Base-by-base conservation (phyloP, 257 asterid genomes). In the Agastache rugosa region DNA sequence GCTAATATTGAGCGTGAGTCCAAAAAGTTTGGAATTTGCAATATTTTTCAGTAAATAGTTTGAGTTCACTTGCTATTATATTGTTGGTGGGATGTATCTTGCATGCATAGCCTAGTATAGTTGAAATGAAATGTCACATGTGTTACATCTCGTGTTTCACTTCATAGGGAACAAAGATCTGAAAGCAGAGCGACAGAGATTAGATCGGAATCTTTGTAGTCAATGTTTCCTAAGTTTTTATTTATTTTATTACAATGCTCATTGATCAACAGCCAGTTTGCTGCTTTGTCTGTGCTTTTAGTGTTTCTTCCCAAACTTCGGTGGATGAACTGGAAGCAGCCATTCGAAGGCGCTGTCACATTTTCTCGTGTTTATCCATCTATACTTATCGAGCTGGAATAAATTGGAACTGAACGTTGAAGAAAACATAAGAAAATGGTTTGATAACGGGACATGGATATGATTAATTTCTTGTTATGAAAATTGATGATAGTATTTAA, bases 151-250 rank as follows among this genome's bases (percentile, higher is more conserved):
- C 74, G 25, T 19, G 37, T 3, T 54, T 41, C 67, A 23, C 48
- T 41, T 8, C 16, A 1, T 39, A 25, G 39, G 37, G 6, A 39
- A 37, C 29, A 47, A 11, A 20, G 39, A 67, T 69, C 17, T 76
- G 71, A 60, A 69, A 76, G 75, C 27, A 58, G 37, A 27, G 41
- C 41, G 77, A 41, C 67, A 39, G 39, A 50, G 45, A 51, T 37
- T 64, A 8, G 23, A 74, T 50, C 27, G 42, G 63, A 15, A 74
- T 35, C 42, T 27, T 51, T 51, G 29, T 15, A 48, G 16, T n/a
- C 44, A 12, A 22, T 22, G 17, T 41, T 37, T 12, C 8, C 19
- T 7, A 12, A 20, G 23, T 3, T 48, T 53, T 67, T 27, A 16
- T 31, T 31, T 6, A 29, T 55, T 19, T 23, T 17, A 35, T 63